These are phyloP conservation scores for Scleroderma citrinum DNA, from an alignment of 768 basidiomycete genomes.

Conservation along the genomic window DNA sequence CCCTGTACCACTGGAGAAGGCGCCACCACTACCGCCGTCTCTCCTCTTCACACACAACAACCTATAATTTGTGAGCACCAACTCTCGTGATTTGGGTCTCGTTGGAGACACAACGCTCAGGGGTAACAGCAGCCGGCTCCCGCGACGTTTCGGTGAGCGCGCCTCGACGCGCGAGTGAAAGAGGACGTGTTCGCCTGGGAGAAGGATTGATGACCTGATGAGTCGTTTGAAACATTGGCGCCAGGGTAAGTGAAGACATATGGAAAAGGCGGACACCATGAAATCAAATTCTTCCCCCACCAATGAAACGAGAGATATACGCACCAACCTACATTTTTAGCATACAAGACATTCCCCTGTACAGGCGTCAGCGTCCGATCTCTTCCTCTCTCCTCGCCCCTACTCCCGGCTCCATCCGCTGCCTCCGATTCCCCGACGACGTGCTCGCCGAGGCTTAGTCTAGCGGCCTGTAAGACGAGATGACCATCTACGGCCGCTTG, in stretches of 20 bases:
- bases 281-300: neutral
- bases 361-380: conserved; percentile 50
- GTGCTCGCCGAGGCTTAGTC: neutral
- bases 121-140: conserved; percentile 48
- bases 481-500: neutral
- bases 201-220: conserved; percentile 33
- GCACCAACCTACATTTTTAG: conserved; percentile 40
- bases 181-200: conserved; percentile 41
- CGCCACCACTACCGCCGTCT: conserved; percentile 17
- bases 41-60: conserved; percentile 52
- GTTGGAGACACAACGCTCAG: conserved; percentile 42
- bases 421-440: conserved; percentile 9
- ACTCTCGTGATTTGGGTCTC: conserved; percentile 46
- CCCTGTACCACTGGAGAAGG: neutral
- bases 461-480: neutral
- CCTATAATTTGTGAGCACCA: conserved; percentile 52
- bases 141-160: conserved; percentile 47
- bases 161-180: conserved; percentile 52
- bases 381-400: conserved; percentile 38
- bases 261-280: too few relatives aligned
- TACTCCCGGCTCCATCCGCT: conserved; percentile 26
- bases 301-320: conserved; percentile 9
- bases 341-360: conserved; percentile 37
- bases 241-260: neutral
- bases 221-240: neutral